Evolutionary conservation across 257 asterid species (phyloP), one percentile per base, ranked within the genome.

Genomic region (Lycium barbarum): DNA sequence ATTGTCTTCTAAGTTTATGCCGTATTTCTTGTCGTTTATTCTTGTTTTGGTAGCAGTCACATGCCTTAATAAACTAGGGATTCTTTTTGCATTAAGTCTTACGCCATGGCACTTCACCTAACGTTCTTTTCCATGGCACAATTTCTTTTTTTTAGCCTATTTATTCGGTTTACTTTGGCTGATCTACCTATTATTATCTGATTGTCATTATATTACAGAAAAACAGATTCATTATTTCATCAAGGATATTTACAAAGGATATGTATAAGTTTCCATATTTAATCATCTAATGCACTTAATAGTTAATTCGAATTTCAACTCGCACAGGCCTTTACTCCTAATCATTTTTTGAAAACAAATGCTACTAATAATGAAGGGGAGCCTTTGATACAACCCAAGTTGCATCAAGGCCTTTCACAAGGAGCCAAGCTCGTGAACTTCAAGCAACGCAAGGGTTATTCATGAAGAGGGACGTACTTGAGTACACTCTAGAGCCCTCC

Each of bases 1-100:
- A 38, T 2, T 70, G 45, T 7, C 54, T 17, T 14, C 13, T 8
- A 15, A 17, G 79, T 40, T n/a, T 71, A 71, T 71, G 55, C 9
- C 26, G 10, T 17, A 14, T 14, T 18, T 18, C 22, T 38, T 70
- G 22, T 70, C 13, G 6, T 35, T 15, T 71, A 71, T 71, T 71
- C 79, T 72, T 72, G 80, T 43, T 72, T 72, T 43, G 55, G 80
- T 45, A n/a, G 57, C 57, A 9, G 33, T 72, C 54, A 71, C 79
- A 18, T 71, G 79, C 15, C 55, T 18, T 71, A 18, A 71, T 43
- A 71, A 71, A 71, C 55, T 15, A 11, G 9, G 55, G 79, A 71
- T 71, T 71, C 55, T 71, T 43, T 68, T 70, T 38, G 15, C 26
- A 45, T 13, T 26, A 13, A 67, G 4, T 67, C 9, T 33, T 65